Base-by-base conservation (phyloP, 1,139 yeast genomes). In the Kodamaea arcana region DNA sequence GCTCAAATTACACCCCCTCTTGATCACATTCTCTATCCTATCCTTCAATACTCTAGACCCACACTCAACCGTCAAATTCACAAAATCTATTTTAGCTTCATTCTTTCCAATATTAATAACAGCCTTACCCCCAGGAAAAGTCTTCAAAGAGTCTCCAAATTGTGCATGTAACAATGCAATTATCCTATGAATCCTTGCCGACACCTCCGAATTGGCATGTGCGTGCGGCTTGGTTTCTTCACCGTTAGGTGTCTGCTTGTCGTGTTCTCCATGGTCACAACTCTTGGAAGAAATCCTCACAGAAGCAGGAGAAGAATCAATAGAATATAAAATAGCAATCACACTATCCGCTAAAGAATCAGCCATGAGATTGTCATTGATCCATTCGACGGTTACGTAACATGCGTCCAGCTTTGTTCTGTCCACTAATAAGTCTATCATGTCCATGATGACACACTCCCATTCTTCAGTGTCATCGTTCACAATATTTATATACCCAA, bases 281-380 rank as follows among this genome's bases (percentile, higher is more conserved):
- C 68, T 50, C 36, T 71, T 70, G 3, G 94, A 78, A 10, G 95
- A 80, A 42, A 87, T 58, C 52, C 88, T 92, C 18, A 92, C 96
- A 4, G 97, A 86, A 0, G 96, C 95, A 3, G 97, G 97, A 0
- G 96, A 82, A 0, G 96, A 82, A 54, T 92, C 98, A 29, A 92
- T 94, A 29, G 95, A 85, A 56, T 92, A 73, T 24, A 92, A 62
- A 29, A 92, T 87, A 1, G 97, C 96, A 41, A 94, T 75, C 2
- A 88, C 86, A 29, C 97, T 83, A 53, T 92, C 99, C 0, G 98
- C 98, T 47, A 92, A 77, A 0, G 97, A 83, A 50, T 92, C 98
- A 36, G 87, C 90, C 68, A 88, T 78, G 27, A 67, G 50, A 36
- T 86, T 70, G 43, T 90, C 94, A 45, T 94, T 92, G 17, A 80